Conservation (phyloP, 352 stramenopile genomes). For the Pythium sukuiense region DNA sequence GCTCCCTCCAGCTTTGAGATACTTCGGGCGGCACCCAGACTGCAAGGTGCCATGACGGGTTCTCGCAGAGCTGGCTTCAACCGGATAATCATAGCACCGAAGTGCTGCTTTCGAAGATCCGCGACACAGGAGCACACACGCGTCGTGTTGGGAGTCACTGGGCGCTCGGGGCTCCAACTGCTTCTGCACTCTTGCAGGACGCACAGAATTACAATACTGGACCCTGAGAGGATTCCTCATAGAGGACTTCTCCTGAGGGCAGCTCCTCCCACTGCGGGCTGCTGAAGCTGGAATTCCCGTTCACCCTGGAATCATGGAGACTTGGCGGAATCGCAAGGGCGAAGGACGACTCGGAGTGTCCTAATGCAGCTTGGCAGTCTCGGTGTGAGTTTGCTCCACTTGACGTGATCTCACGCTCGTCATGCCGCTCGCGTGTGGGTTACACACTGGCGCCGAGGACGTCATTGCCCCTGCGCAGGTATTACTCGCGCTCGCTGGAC, state of each 20-base stretch:
- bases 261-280: too few species aligned
- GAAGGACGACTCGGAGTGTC: neutral
- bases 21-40: neutral
- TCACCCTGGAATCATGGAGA: neutral
- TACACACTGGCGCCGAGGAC: neutral
- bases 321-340: neutral
- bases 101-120: neutral
- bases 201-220: neutral
- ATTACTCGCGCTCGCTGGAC: slow-evolving; percentile 5
- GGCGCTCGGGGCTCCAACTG: neutral
- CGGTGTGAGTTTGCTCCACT: neutral
- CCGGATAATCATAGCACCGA: neutral
- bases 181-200: neutral
- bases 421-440: neutral
- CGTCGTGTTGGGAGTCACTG: neutral
- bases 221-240: neutral
- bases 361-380: slow-evolving; percentile 6
- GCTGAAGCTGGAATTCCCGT: too few species aligned
- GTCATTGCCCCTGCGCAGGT: neutral
- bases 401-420: neutral
- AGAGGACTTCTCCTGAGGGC: too few species aligned
- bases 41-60: neutral
- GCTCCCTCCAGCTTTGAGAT: slow-evolving; percentile 4
- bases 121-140: slow-evolving; percentile 4
- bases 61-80: neutral